Conservation (phyloP, 345 rosid genomes). For the Salix viminalis region DNA sequence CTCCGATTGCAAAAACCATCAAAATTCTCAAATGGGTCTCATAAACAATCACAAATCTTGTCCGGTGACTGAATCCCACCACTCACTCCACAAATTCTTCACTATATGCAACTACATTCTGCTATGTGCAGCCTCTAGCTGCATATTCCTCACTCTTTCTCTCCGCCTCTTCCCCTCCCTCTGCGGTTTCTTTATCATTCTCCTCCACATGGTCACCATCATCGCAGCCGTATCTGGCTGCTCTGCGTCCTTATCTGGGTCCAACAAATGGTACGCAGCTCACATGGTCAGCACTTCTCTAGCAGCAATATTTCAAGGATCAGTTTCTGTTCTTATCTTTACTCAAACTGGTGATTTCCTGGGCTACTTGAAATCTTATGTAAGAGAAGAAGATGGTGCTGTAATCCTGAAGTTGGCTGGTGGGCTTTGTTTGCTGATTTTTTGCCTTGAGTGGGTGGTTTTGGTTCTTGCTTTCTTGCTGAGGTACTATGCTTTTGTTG, state of each 20-base stretch:
- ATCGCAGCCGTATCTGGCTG: slow-evolving; percentile 68
- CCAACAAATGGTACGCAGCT: slow-evolving; percentile 67
- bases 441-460: slow-evolving; percentile 81
- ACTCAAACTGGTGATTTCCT: slow-evolving; percentile 64
- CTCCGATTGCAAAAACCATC: neutral
- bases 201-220: slow-evolving; percentile 60
- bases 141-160: slow-evolving; percentile 42
- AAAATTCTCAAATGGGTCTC: slow-evolving; percentile 9
- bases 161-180: slow-evolving; percentile 59
- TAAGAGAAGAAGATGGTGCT: slow-evolving; percentile 72
- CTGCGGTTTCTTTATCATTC: slow-evolving; percentile 53
- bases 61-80: slow-evolving; percentile 20
- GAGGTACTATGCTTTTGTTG: slow-evolving; percentile 65
- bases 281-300: slow-evolving; percentile 83
- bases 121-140: slow-evolving; percentile 35
- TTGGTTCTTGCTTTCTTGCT: slow-evolving; percentile 75
- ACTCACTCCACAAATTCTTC: slow-evolving; percentile 20
- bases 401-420: slow-evolving; percentile 77
- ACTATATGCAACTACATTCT: slow-evolving; percentile 37
- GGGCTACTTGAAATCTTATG: slow-evolving; percentile 68
- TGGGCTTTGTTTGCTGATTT: slow-evolving; percentile 64
- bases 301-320: slow-evolving; percentile 90
- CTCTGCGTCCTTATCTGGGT: slow-evolving; percentile 51
- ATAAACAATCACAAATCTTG: slow-evolving; percentile 4
- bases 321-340: slow-evolving; percentile 72